Evolutionary conservation across 2,329 filamentous ascomycete genomes (phyloP).

Genomic region (Orbilia oligospora): DNA sequence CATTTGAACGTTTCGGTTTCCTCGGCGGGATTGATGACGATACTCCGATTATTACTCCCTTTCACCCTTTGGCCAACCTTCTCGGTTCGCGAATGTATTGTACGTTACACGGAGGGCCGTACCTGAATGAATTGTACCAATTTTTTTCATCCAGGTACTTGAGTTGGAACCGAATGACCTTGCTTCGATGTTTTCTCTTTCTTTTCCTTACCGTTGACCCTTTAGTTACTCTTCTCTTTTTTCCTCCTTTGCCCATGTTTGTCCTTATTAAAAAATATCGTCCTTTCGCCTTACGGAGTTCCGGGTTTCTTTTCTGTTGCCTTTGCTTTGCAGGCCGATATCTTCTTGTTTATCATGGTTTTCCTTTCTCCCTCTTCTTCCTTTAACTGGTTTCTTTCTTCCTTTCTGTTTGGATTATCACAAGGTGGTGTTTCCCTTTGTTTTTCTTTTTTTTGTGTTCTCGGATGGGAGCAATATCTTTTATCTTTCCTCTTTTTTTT

Average conservation of each 20-base stretch:
- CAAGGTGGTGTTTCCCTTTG: slow-evolving; percentile 60
- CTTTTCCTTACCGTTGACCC: slow-evolving; percentile 44
- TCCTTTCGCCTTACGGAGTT: slow-evolving; percentile 54
- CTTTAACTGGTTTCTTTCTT: slow-evolving; percentile 7
- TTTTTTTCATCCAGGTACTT: slow-evolving; percentile 42
- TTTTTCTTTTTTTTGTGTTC: slow-evolving; percentile 58
- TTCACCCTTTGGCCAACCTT: slow-evolving; percentile 35
- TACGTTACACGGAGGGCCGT: slow-evolving; percentile 57
- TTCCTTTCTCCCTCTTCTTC: slow-evolving; percentile 8
- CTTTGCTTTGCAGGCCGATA: slow-evolving; percentile 58
- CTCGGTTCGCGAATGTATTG: slow-evolving; percentile 54
- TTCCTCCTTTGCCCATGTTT: slow-evolving; percentile 31
- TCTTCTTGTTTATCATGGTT: slow-evolving; percentile 35
- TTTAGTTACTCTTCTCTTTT: slow-evolving; percentile 16
- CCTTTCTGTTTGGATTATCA: slow-evolving; percentile 45
- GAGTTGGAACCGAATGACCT: slow-evolving; percentile 57
- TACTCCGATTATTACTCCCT: slow-evolving; percentile 38
- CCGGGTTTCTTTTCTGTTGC: slow-evolving; percentile 41
- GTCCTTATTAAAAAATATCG: slow-evolving; percentile 45
- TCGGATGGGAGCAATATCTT: slow-evolving; percentile 62
- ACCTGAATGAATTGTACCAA: slow-evolving; percentile 58
- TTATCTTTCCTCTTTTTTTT: slow-evolving; percentile 51
- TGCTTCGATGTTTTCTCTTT: slow-evolving; percentile 62
- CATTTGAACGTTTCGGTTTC: slow-evolving; percentile 36
- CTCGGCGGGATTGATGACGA: slow-evolving; percentile 43